Base-by-base conservation (phyloP, 805 yeast genomes). In the Metschnikowia kofuensis region DNA sequence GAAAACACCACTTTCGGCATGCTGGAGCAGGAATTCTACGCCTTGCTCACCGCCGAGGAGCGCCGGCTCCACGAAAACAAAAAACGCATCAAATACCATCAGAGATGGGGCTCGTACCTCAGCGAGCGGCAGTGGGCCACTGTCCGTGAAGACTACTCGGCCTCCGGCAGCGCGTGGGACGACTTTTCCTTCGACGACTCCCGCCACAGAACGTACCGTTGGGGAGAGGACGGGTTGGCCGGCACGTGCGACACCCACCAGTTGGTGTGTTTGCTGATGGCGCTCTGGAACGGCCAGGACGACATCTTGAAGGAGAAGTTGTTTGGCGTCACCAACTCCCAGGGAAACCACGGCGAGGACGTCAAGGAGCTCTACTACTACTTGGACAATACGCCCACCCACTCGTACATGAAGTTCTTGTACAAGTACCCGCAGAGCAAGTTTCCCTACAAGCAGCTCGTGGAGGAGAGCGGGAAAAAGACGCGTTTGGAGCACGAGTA, bases 191-290 rank as follows among this genome's bases (percentile, higher is more conserved):
- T 89, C 64, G 95, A 88, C 51, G 89, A 88, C 52, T 85, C 95
- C 1, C 76, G 82, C 51, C 80, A 90, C 21, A 74, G 97, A 55
- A 81, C 88, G 12, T 90, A 87, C 65, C 76, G 97, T 39, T 90
- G 97, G 97, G 96, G 96, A 38, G 97, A 91, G 66, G 97, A 90
- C 64, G 97, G 97, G 2, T 71, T 90, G 57, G 95, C 92, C 10
- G 97, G 97, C 43, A 85, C 88, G 16, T 80, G 87, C 52, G 97
- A 90, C 64, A 81, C 87, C 52, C 89, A 86, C 61, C 96, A 88
- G 62, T 67, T 80, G 56, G 71, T 88, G 31, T 85, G 92, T 64
- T 66, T 88, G 57, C 78, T 87, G n/a, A 74, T 90, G 73, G 96
- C 91, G 2, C 74, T 91, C 52, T 90, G 97, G 97, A 90, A 90